Percentiles rank a stretch among this genome's conserved stretches.
Conservation (phyloP, 352 stramenopile species). For the Globisporangium iwayamae region DNA sequence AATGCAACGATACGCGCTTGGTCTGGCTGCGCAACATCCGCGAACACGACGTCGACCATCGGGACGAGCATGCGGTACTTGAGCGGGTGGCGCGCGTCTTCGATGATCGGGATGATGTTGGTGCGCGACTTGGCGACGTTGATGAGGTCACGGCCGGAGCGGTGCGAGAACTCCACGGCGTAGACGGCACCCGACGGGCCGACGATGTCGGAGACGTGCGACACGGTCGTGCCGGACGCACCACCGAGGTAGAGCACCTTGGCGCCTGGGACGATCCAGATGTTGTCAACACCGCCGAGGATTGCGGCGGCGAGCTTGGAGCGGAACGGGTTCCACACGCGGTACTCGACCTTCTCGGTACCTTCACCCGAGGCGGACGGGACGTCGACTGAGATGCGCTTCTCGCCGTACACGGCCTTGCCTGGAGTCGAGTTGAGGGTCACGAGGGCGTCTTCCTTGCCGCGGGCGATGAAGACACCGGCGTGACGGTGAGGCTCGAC, state of each 20-base stretch:
- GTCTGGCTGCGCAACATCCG: constrained; percentile 99
- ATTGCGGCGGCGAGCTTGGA: constrained; percentile 99
- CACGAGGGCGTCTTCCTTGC: constrained; percentile 99
- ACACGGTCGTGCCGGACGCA: constrained; percentile 98
- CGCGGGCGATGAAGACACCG: constrained; percentile 97
- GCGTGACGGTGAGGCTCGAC: constrained; percentile 98
- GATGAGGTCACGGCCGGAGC: constrained; percentile 97
- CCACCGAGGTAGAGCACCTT: constrained; percentile 99
- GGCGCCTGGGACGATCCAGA: constrained; percentile 96
- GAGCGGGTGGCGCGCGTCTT: constrained; percentile 96
- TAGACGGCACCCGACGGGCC: constrained; percentile 97
- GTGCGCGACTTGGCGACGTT: constrained; percentile 99
- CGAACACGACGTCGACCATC: constrained; percentile 99
- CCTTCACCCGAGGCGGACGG: constrained; percentile 85
- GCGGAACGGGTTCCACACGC: constrained; percentile 99
- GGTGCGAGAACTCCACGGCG: constrained; percentile 99
- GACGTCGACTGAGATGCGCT: constrained; percentile 98
- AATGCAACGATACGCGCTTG: constrained; percentile 99
- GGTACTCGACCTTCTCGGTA: constrained; percentile 98
- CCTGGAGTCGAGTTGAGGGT: constrained; percentile 98
- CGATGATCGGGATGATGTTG: constrained; percentile 99
- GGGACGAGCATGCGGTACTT: constrained; percentile 99
- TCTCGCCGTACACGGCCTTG: constrained; percentile 99
- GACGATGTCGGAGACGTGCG: constrained; percentile 99
- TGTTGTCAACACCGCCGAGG: constrained; percentile 98